phyloP scores from a whole-genome alignment of 805 yeast species.

The Dipodascus geniculatus region DNA sequence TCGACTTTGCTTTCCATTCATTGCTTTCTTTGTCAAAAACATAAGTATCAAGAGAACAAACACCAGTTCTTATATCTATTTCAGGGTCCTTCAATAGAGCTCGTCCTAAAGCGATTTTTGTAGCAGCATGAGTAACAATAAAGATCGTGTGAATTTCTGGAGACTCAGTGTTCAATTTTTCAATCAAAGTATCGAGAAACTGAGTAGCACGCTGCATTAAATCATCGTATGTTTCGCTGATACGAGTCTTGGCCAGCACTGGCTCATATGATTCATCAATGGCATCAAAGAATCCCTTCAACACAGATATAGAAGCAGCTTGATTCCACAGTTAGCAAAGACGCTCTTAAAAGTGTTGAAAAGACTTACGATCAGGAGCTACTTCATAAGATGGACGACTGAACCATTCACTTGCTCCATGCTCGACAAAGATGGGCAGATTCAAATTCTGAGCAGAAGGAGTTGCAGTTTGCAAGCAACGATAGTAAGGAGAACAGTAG shows the following conservation, averaged over 20 bases:
- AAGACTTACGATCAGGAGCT: conserved; percentile 5
- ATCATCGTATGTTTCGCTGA: conserved; percentile 70
- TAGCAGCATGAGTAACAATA: conserved; percentile 87
- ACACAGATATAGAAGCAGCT: conserved; percentile 39
- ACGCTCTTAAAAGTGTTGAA: background rate
- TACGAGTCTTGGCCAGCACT: conserved; percentile 44
- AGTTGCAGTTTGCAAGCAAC: conserved; percentile 73
- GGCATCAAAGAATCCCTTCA: conserved; percentile 43
- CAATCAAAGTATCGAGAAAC: conserved; percentile 48
- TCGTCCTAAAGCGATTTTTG: conserved; percentile 81
- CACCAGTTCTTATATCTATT: conserved; percentile 59
- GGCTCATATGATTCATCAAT: conserved; percentile 38
- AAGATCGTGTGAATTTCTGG: conserved; percentile 56
- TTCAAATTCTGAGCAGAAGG: conserved; percentile 55
- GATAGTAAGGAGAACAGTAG: conserved; percentile 73
- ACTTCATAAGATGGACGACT: conserved; percentile 44
- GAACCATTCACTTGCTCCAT: conserved; percentile 33
- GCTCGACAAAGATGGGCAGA: conserved; percentile 62
- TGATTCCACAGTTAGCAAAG: background rate
- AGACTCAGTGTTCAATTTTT: conserved; percentile 38
- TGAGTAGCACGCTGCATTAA: conserved; percentile 47
- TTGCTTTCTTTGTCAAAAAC: conserved; percentile 19
- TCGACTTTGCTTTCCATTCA: conserved; percentile 51
- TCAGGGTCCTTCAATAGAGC: conserved; percentile 43
- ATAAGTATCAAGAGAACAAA: conserved; percentile 72